Evolutionary conservation across 108 stramenopile genomes (phyloP).

Genomic region (Cyclotella choctawhatcheeana): DNA sequence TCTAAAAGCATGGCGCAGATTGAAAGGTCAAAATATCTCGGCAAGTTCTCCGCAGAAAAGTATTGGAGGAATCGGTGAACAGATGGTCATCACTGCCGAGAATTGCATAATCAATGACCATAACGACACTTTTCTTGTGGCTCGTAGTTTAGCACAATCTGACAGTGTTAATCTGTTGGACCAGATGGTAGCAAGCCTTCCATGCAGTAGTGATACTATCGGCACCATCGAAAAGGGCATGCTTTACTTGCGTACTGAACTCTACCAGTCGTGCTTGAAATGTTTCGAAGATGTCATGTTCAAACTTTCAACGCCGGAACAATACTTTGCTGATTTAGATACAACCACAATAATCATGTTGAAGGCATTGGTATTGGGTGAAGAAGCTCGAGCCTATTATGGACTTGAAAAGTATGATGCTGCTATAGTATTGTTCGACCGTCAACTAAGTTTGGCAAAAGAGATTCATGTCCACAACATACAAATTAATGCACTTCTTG

Average conservation of each 20-base stretch:
- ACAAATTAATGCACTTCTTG: constrained; percentile 28
- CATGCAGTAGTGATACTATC: constrained; percentile 12
- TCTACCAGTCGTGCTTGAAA: constrained; percentile 19
- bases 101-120: background rate
- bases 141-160: background rate
- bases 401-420: constrained; percentile 15
- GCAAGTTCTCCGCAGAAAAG: background rate
- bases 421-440: constrained; percentile 33
- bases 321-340: constrained; percentile 6
- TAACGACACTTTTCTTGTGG: background rate
- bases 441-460: constrained; percentile 31
- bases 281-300: constrained; percentile 16
- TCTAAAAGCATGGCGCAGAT: background rate
- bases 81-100: constrained; percentile 4
- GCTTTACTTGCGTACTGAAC: constrained; percentile 16
- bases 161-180: background rate
- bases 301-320: constrained; percentile 8
- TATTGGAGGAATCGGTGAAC: constrained; percentile 8
- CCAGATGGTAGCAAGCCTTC: background rate
- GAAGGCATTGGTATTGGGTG: constrained; percentile 23
- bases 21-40: background rate
- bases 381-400: constrained; percentile 22
- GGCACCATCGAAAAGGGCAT: constrained; percentile 22
- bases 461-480: constrained; percentile 26
- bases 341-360: constrained; percentile 14